A percentile compares a stretch with the other conserved stretches of the same genome.
These are phyloP conservation scores for Ophiostoma piceae DNA, from an alignment of 2,329 filamentous ascomycete genomes.

Conservation along the genomic window DNA sequence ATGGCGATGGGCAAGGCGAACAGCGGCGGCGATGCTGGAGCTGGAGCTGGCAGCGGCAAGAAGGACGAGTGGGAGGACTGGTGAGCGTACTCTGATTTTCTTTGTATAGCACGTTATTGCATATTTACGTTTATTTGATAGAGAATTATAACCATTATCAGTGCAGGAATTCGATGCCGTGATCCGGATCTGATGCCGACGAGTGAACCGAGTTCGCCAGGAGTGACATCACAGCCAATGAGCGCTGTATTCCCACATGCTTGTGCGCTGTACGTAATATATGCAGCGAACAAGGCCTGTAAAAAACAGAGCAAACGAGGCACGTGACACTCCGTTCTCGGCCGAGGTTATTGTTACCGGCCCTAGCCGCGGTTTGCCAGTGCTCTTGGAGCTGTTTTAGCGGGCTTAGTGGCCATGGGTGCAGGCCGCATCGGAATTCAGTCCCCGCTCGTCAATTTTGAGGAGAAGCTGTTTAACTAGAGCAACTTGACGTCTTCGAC, in stretches of 20 bases:
- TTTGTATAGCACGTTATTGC: neutral
- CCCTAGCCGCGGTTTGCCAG: slow-evolving; percentile 26
- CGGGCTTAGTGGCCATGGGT: neutral
- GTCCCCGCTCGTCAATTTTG: slow-evolving; percentile 5
- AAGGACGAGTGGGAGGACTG: slow-evolving; percentile 63
- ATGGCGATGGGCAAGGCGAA: slow-evolving; percentile 54
- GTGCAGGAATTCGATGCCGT: no score
- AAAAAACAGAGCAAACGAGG: neutral
- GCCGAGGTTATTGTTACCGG: slow-evolving; percentile 27
- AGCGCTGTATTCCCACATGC: slow-evolving; percentile 1
- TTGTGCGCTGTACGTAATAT: slow-evolving; percentile 1
- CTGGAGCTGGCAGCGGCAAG: slow-evolving; percentile 33
- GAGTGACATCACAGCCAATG: slow-evolving; percentile 12
- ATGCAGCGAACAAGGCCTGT: neutral
- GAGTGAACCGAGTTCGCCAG: neutral
- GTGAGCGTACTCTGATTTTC: slow-evolving; percentile 32
- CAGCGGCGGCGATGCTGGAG: slow-evolving; percentile 29
- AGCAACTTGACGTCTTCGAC: neutral
- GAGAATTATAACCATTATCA: no score
- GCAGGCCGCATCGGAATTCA: slow-evolving; percentile 16
- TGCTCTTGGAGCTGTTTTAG: slow-evolving; percentile 1
- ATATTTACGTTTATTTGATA: neutral
- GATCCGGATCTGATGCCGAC: neutral
- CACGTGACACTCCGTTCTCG: slow-evolving; percentile 27
- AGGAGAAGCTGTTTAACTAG: neutral